Evolutionary conservation across 805 yeast species (phyloP).

Genomic region (Ogataea methanolica): DNA sequence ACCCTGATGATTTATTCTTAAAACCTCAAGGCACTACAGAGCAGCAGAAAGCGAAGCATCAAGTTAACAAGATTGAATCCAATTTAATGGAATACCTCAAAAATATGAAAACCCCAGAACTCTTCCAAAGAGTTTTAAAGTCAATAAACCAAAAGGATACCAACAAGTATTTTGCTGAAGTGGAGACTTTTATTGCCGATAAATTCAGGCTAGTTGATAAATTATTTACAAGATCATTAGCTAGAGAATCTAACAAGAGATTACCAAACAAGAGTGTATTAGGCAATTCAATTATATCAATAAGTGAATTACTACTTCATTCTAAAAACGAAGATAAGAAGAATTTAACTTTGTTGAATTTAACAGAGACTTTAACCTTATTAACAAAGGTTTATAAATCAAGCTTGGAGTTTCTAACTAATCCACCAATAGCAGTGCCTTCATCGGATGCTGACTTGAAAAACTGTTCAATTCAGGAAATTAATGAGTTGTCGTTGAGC

Average conservation of each 20-base stretch:
- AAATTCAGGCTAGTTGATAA: conserved; percentile 24
- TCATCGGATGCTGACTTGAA: conserved; percentile 14
- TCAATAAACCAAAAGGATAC: not conserved
- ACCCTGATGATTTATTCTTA: conserved; percentile 10
- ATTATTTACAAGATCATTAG: conserved; percentile 35
- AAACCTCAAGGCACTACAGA: conserved; percentile 1
- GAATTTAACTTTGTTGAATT: conserved; percentile 46
- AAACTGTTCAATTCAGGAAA: conserved; percentile 42
- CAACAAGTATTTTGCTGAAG: not conserved
- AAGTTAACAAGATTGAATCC: not conserved
- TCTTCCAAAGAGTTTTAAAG: not conserved
- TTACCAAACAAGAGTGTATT: conserved; percentile 53
- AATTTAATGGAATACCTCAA: not conserved
- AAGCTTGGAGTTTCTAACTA: conserved; percentile 41
- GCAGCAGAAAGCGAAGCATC: not conserved
- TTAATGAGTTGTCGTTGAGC: conserved; percentile 61
- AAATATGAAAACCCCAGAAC: not conserved
- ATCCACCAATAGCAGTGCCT: conserved; percentile 25
- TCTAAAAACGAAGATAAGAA: conserved; percentile 63
- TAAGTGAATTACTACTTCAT: conserved; percentile 53
- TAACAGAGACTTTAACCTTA: conserved; percentile 55
- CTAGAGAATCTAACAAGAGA: conserved; percentile 55
- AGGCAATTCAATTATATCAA: conserved; percentile 60
- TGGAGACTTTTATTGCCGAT: not conserved
- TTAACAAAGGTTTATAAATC: conserved; percentile 58